Percentiles rank a stretch among this genome's conserved stretches.
phyloP scores from a whole-genome alignment of 352 stramenopile genomes.

The Pythium aristosporum region DNA sequence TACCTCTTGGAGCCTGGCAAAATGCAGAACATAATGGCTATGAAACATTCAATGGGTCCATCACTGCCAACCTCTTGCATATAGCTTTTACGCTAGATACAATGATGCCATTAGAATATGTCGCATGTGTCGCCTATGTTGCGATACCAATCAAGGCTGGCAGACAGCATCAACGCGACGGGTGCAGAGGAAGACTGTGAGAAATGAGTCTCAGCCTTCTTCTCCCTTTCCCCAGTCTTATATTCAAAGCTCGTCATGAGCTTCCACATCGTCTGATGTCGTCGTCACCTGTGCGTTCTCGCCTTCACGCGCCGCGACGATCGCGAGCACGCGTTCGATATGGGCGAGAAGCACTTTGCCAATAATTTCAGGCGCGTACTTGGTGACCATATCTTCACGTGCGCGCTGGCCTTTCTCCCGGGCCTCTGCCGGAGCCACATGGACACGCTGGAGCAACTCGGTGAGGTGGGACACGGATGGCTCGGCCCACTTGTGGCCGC shows the following conservation, averaged over 20 bases:
- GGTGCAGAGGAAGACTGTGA: too few relatives aligned
- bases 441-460: conserved; percentile 59
- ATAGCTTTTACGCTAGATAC: too few relatives aligned
- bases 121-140: too few relatives aligned
- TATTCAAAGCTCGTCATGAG: conserved; percentile 59
- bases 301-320: conserved; percentile 31
- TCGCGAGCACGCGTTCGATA: conserved; percentile 59
- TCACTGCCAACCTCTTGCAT: too few relatives aligned
- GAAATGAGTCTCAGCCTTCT: too few relatives aligned
- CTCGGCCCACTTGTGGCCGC: conserved; percentile 83
- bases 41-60: too few relatives aligned
- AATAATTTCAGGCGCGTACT: conserved; percentile 79
- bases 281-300: not conserved
- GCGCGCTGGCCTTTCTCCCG: conserved; percentile 64
- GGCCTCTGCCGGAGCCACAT: conserved; percentile 64
- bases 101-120: too few relatives aligned
- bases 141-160: too few relatives aligned
- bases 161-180: too few relatives aligned
- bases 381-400: conserved; percentile 77
- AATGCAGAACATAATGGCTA: too few relatives aligned
- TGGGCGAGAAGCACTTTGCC: conserved; percentile 64
- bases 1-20: too few relatives aligned
- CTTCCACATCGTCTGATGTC: not conserved
- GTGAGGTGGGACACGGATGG: conserved; percentile 74
- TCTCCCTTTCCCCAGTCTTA: too few relatives aligned